Base-by-base conservation (phyloP, 371 early-diverging fungal species). In the Scutellospora calospora region DNA sequence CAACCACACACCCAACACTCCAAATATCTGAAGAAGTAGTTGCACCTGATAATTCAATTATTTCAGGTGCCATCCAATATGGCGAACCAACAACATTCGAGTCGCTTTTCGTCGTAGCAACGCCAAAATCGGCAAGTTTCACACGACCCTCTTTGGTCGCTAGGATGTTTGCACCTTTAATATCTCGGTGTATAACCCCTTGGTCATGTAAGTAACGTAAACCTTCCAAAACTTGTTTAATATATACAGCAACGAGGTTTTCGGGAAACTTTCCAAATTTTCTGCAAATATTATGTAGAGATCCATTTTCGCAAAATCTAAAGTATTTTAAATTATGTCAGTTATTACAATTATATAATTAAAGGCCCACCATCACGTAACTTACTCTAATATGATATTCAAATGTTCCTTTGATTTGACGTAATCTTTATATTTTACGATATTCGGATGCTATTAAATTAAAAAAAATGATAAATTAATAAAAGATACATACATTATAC, bases 111-210 rank as follows among this genome's bases (percentile, higher is more conserved):
- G 84, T 82, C 0, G 90, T 90, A 0, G 95, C 93, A 3, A 95
- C 93, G 45, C 97, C 97, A 88, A 96, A 96, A 81, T 96, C 97
- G 2, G 95, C 94, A n/a, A 96, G 87, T 84, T 96, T 96, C 18
- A 96, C 94, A 3, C 86, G 81, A 5, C 95, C 96, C 45, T 93
- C 87, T 81, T 95, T 95, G 2, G 95, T 94, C 11, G 93, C 87
- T 31, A 96, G 84, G 16, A 96, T 91, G 83, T 96, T 96, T 83
- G 93, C 95, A 11, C 93, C 93, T 82, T 98, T 98, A 82, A 97
- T 92, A 83, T 98, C 98, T 6, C 98, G 86, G 84, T 98, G 98
- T 60, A 98, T 93, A 33, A 98, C 95, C 57, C 93, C 95, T 84
- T 95, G 94, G 51, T 93, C 91, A 82, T 98, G 98, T 8, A 98